Base-by-base conservation (phyloP, 805 yeast species). In the Ogataea paradorogensis region DNA sequence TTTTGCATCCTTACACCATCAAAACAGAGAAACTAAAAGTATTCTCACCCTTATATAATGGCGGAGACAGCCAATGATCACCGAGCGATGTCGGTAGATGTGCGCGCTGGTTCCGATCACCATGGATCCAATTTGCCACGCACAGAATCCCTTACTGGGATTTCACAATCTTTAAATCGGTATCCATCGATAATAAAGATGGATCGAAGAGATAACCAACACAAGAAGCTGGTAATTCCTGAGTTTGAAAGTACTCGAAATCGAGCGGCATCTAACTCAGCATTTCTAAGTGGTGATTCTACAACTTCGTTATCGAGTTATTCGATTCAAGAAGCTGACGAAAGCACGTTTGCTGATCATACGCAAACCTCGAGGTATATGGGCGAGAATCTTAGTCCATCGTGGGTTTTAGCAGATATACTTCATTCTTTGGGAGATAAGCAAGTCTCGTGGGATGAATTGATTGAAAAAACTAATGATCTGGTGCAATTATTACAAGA, bases 321-420 rank as follows among this genome's bases (percentile, higher is more conserved):
- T 3, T 51, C 55, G 2, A 14, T 47, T 9, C 36, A 42, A 27
- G 51, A 50, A 5, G 30, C 34, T 14, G 33, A 36, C 9, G 47
- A 33, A 13, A 28, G 45, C 9, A 43, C 43, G 9, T 28, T 33
- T 24, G 40, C 35, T 11, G 38, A 39, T 11, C 35, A 27, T 16
- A 27, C 20, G 4, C 36, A 36, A 8, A 27, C 38, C 23, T 28
- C 30, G 11, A 29, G 15, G 23, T 16, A 40, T 30, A 20, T 31
- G 15, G 46, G 42, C 9, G 45, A 44, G 15, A 15, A 26, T 6
- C 32, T 42, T 23, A 70, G 76, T 44, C 76, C 79, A 9, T 73
- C 89, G 0, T 82, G 84, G 83, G 62, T 71, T 2, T 62, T 84
- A 15, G 77, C 82, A 15, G 88, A 81, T 43, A 63, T 82, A 7